phyloP scores from a whole-genome alignment of 176 grass and related monocot genomes.

The Phyllostachys edulis region DNA sequence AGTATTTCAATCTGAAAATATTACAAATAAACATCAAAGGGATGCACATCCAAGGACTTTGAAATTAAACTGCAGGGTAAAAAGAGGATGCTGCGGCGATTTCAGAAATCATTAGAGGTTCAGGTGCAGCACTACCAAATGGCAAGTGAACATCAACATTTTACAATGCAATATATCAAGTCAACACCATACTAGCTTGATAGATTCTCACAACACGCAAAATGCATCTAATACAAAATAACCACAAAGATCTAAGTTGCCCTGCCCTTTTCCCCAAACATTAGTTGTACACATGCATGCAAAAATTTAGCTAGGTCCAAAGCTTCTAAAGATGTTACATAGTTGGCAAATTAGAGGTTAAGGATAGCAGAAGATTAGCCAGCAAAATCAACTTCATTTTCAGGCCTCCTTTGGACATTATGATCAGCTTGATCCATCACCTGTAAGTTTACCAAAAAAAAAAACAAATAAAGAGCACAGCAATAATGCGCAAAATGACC shows the following conservation, averaged over 20 bases:
- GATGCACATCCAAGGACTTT: too few relatives aligned
- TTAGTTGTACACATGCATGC: background rate
- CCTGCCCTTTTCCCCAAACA: background rate
- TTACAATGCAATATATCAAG: too few relatives aligned
- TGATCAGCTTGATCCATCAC: background rate
- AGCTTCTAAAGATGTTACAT: background rate
- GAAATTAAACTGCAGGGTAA: too few relatives aligned
- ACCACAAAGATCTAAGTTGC: background rate
- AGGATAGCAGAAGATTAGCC: background rate
- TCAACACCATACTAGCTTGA: background rate
- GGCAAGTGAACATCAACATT: background rate
- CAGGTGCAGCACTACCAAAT: background rate
- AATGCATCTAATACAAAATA: background rate
- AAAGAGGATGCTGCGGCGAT: too few relatives aligned
- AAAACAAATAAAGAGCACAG: background rate
- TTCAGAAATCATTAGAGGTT: background rate
- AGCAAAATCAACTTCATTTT: background rate
- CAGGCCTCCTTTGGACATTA: background rate
- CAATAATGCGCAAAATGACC: background rate
- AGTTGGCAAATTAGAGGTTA: background rate
- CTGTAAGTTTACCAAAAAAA: background rate
- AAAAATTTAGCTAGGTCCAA: background rate
- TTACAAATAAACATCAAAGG: too few relatives aligned
- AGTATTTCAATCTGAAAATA: too few relatives aligned
- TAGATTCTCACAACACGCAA: background rate